These are phyloP conservation scores for Cryptococcus hybrid DNA, from an alignment of 1,284 basidiomycete genomes.

Conservation along the genomic window DNA sequence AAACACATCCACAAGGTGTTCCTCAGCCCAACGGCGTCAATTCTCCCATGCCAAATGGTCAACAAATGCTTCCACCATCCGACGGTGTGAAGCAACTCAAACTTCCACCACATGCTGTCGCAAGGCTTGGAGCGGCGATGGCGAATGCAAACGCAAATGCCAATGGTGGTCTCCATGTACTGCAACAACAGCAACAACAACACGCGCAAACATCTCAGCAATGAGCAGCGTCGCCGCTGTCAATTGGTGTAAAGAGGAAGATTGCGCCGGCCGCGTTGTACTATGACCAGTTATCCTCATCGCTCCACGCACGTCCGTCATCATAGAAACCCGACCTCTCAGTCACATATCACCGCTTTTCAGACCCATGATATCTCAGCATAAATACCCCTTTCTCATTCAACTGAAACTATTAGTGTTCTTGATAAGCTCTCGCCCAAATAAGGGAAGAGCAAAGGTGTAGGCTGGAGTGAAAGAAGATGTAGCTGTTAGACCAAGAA, in stretches of 20 bases:
- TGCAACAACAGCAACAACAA: not conserved
- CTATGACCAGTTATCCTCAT: too few relatives aligned
- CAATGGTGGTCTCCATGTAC: not conserved
- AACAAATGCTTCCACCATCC: not conserved
- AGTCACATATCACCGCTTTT: not conserved
- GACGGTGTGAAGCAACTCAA: constrained; percentile 32
- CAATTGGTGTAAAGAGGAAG: too few relatives aligned
- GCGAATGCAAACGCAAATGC: not conserved
- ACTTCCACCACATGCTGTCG: constrained; percentile 41
- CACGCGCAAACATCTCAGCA: not conserved
- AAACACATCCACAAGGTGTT: constrained; percentile 4
- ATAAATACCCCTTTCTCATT: not conserved
- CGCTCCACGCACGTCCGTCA: too few relatives aligned
- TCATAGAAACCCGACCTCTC: too few relatives aligned
- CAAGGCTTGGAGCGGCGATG: constrained; percentile 25
- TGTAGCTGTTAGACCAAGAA: too few relatives aligned
- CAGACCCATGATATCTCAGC: not conserved
- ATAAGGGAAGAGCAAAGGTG: too few relatives aligned
- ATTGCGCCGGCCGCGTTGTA: too few relatives aligned
- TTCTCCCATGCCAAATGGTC: constrained; percentile 10
- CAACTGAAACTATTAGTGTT: too few relatives aligned
- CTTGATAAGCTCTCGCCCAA: too few relatives aligned
- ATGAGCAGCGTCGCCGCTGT: not conserved
- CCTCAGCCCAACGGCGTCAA: not conserved
- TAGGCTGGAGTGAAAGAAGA: too few relatives aligned